A percentile compares a stretch with the other conserved stretches of the same genome.
Conservation (phyloP, 208 protist genomes). For the Leishmania major region DNA sequence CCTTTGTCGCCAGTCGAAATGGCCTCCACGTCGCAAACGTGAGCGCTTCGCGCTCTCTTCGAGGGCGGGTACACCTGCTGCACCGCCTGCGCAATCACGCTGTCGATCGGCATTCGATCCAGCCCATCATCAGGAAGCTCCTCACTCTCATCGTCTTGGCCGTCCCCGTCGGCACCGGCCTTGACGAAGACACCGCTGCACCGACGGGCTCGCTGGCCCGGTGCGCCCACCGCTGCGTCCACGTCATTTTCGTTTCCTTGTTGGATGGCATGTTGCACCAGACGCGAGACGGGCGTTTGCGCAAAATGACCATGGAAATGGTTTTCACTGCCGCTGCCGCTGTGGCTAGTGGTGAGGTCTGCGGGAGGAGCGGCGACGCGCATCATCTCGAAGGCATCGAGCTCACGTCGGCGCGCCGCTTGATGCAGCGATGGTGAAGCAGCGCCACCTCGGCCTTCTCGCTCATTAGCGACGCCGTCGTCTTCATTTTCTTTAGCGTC, state of each 20-base stretch:
- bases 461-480: slow-evolving; percentile 12
- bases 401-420: not conserved
- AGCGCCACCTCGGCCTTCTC: slow-evolving; percentile 19
- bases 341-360: not conserved
- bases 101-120: slow-evolving; percentile 37
- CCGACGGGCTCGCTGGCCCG: not conserved
- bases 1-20: not conserved
- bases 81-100: slow-evolving; percentile 36
- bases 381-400: slow-evolving; percentile 25
- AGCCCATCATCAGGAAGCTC: slow-evolving; percentile 70
- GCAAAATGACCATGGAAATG: slow-evolving; percentile 3
- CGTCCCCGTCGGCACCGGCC: slow-evolving; percentile 28
- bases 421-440: not conserved
- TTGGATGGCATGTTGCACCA: slow-evolving; percentile 25
- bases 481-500: slow-evolving; percentile 9
- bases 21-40: not conserved
- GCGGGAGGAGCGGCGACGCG: slow-evolving; percentile 10
- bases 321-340: not conserved
- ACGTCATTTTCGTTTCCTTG: not conserved
- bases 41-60: slow-evolving; percentile 21
- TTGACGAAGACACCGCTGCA: not conserved
- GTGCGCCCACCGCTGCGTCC: not conserved
- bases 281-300: slow-evolving; percentile 5
- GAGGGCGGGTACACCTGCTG: slow-evolving; percentile 4
- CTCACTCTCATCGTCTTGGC: slow-evolving; percentile 50